Conservation (phyloP, 2,329 filamentous ascomycete species). For the Cladophialophora chaetospira region DNA sequence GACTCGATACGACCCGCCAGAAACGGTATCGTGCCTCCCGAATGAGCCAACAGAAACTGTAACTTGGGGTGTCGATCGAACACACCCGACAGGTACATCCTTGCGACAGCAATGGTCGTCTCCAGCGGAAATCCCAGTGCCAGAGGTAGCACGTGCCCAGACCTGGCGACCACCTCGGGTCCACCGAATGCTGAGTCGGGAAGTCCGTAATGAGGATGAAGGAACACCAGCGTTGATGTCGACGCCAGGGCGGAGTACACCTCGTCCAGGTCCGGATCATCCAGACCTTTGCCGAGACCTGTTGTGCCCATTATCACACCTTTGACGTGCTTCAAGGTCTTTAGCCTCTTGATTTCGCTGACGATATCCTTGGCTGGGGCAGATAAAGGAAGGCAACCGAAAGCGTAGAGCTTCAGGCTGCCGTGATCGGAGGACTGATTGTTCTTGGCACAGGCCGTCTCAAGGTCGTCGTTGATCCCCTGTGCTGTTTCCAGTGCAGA, state of each 20-base stretch:
- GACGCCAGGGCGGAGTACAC: slow-evolving; percentile 71
- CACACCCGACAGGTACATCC: slow-evolving; percentile 84
- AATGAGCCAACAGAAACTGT: slow-evolving; percentile 79
- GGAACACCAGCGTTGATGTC: slow-evolving; percentile 68
- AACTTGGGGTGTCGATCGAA: slow-evolving; percentile 74
- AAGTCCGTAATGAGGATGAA: slow-evolving; percentile 91
- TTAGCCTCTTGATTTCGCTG: slow-evolving; percentile 65
- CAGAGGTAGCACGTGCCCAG: slow-evolving; percentile 84
- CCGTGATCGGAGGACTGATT: slow-evolving; percentile 34
- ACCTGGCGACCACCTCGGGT: slow-evolving; percentile 65
- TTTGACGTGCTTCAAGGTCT: slow-evolving; percentile 66
- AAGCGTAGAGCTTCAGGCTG: slow-evolving; percentile 68
- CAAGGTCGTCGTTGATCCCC: slow-evolving; percentile 76
- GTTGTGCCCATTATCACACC: slow-evolving; percentile 89
- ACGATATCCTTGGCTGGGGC: slow-evolving; percentile 65
- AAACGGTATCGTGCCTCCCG: slow-evolving; percentile 85
- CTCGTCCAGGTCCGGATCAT: slow-evolving; percentile 72
- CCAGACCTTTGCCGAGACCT: slow-evolving; percentile 76
- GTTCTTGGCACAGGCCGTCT: slow-evolving; percentile 64
- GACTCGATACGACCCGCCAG: slow-evolving; percentile 85
- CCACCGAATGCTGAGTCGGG: slow-evolving; percentile 81
- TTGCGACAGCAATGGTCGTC: slow-evolving; percentile 83
- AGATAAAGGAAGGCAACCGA: slow-evolving; percentile 77
- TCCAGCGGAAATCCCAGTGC: slow-evolving; percentile 88
- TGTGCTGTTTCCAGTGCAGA: slow-evolving; percentile 66